These are phyloP conservation scores for Solanum chilense DNA, from an alignment of 257 asterid species.

Conservation along the genomic window DNA sequence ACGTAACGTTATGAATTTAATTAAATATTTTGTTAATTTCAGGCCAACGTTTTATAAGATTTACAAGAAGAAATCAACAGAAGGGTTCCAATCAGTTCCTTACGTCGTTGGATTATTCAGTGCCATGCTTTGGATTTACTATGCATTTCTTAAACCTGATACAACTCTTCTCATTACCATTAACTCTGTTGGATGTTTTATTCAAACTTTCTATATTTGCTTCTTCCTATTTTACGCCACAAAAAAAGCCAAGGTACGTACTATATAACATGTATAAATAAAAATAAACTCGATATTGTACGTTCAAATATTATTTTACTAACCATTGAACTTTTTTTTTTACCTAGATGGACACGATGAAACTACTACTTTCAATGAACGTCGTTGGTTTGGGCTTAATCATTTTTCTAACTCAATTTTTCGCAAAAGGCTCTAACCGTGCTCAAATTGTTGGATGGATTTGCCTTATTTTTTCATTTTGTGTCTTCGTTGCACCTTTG, in stretches of 20 bases:
- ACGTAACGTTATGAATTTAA: not conserved
- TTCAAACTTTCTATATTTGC: conserved; percentile 36
- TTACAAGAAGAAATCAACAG: conserved; percentile 47
- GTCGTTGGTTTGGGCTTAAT: conserved; percentile 38
- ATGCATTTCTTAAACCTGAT: conserved; percentile 51
- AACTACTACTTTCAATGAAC: conserved; percentile 21
- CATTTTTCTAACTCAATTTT: conserved; percentile 25
- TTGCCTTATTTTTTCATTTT: conserved; percentile 46
- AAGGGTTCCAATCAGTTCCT: conserved; percentile 55
- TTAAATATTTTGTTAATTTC: not conserved
- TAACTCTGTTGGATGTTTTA: conserved; percentile 49
- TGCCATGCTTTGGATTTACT: conserved; percentile 67
- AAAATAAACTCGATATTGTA: not conserved
- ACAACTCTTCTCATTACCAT: conserved; percentile 62
- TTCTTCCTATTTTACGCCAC: conserved; percentile 45
- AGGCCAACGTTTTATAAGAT: conserved; percentile 54
- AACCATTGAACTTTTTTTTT: not conserved
- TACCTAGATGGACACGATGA: conserved; percentile 38
- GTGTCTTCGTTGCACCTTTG: conserved; percentile 65
- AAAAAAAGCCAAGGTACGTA: conserved; percentile 29
- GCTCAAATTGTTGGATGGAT: conserved; percentile 58
- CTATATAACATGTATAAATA: not conserved
- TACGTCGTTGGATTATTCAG: conserved; percentile 52
- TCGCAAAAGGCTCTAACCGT: conserved; percentile 22
- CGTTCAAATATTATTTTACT: not conserved